These are phyloP conservation scores for Gillenia trifoliata DNA, from an alignment of 306 rosid species.

Conservation along the genomic window DNA sequence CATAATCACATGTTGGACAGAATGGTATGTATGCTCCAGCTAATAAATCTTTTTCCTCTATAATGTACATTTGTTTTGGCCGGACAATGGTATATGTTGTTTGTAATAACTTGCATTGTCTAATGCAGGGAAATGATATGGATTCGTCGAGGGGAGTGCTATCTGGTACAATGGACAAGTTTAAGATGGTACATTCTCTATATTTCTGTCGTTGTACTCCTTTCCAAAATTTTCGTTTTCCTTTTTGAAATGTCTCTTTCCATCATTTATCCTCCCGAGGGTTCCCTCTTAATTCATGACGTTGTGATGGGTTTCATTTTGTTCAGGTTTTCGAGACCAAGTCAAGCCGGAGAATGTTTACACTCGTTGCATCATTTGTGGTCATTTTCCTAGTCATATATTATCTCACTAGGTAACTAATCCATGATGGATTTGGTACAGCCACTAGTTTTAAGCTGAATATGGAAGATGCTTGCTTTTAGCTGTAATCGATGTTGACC, in stretches of 20 bases:
- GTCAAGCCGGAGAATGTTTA: conserved; percentile 83
- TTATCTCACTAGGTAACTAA: conserved; percentile 60
- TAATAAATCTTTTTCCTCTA: background rate
- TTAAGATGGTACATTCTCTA: conserved; percentile 63
- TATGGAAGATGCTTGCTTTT: conserved; percentile 6
- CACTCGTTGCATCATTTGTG: conserved; percentile 80
- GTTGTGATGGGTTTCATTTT: conserved; percentile 15
- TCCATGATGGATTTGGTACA: conserved; percentile 14
- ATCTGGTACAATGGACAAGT: conserved; percentile 88
- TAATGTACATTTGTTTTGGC: background rate
- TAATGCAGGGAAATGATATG: conserved; percentile 80
- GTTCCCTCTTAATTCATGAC: conserved; percentile 3
- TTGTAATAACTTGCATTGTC: background rate
- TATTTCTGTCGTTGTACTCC: background rate
- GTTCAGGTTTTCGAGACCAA: conserved; percentile 88
- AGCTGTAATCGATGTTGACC: conserved; percentile 13
- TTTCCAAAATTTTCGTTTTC: background rate
- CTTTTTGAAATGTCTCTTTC: background rate
- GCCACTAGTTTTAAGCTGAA: conserved; percentile 10
- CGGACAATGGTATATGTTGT: background rate
- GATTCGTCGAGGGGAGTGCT: conserved; percentile 91
- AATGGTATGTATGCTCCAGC: conserved; percentile 58
- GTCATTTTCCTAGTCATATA: conserved; percentile 76
- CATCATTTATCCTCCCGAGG: conserved; percentile 4
- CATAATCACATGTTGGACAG: conserved; percentile 85